Evolutionary conservation across 176 grass and related monocot genomes (phyloP), one percentile per base, ranked within the genome.

Genomic region (Olyra latifolia): DNA sequence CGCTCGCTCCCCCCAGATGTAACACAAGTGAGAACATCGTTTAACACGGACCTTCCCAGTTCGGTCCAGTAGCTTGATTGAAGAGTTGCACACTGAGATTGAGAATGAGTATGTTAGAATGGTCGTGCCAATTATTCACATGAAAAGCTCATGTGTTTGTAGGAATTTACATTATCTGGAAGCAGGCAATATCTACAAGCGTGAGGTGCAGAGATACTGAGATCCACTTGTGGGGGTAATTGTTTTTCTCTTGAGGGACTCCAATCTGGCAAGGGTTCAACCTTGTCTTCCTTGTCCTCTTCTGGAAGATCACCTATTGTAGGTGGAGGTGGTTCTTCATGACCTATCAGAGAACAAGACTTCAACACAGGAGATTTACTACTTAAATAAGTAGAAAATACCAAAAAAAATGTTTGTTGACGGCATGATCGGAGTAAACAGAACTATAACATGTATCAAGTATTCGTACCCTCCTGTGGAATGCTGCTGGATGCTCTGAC

Each of bases 81-180:
- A 39, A 71, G 69, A 38, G 70, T 77, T 73, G 0, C 39, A 61
- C 76, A 67, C 89, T 88, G 77, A 12, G 5, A 81, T 81, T 27
- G 3, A 75, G n/a, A 83, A 80, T 39, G 45, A 58, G 20, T 32
- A 86, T 46, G 53, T 83, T 70, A 83, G 47, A 79, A 62, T 49
- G 49, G 24, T 13, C 71, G 3, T 29, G 17, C 11, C 47, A 66
- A 44, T 53, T 7, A 50, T 12, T 54, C 43, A 75, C 7, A 81
- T 50, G 28, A n/a, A 40, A 81, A 84, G 10, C 24, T 59, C 11
- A 76, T 12, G 25, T 54, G 9, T 64, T 56, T 77, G 3, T 73
- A 81, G 49, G 44, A 62, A 72, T 59, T 71, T 88, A 91, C 85
- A 77, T 91, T 77, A 11, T 88, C 54, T 38, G 85, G 71, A 16